Base-by-base conservation (phyloP, 495 filamentous ascomycete genomes). In the Penicillium crystallinum region DNA sequence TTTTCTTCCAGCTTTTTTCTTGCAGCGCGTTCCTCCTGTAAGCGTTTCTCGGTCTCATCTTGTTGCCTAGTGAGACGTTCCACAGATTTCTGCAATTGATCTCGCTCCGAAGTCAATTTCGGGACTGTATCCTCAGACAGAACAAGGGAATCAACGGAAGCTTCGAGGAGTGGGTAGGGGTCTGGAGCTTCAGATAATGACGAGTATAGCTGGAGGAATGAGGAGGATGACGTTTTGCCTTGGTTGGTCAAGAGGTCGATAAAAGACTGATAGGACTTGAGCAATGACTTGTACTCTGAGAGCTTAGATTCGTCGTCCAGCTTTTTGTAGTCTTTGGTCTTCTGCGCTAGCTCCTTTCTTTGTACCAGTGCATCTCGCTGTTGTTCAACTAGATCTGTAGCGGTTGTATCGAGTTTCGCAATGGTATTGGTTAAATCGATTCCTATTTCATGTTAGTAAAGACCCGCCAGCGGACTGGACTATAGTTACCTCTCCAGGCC, bases 301-400 rank as follows among this genome's bases (percentile, higher is more conserved):
- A 97, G 76, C 69, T 97, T 97, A 33, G 81, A 83, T 10, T 88
- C 78, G 74, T 99, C 95, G 49, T 97, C 93, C 3, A 96, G 79
- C 67, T 97, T 99, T 55, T 90, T 76, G 59, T 96, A 99, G 66
- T 97, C 93, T 65, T 97, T 99, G 3, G 93, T 99, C 75, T 96
- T 97, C 69, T 96, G 91, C 14, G 93, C 93, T 15, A 99, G 79
- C 46, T 99, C 93, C 63, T 99, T 99, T 40, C 93, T 82, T 64
- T 97, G 91, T 12, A 96, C 84, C 9, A 96, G 84, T 17, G 91
- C 84, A 69, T 97, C 95, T 56, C 90, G 82, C 63, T 99, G 93
- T 62, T 90, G 87, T 35, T 86, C 74, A 36, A 97, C 89, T 41
- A 99, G 90, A 59, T 99, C 95, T 3, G 90, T 90, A 6, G 93